Percentiles rank a stretch among this genome's conserved stretches.
phyloP scores from a whole-genome alignment of 2,329 filamentous ascomycete species.

The Cucurbitaria berberidis region DNA sequence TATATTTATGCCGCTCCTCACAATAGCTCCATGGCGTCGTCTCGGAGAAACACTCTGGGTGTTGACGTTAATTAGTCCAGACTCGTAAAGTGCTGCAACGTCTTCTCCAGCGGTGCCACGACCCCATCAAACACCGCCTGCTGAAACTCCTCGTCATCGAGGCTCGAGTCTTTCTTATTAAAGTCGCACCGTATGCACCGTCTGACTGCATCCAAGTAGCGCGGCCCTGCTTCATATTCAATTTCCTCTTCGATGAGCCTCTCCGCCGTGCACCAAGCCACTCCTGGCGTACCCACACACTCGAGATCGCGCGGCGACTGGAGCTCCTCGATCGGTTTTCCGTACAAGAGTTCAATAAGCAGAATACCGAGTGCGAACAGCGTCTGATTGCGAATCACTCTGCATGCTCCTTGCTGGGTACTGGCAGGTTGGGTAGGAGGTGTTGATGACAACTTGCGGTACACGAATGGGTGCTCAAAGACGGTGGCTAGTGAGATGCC shows the following conservation, averaged over 20 bases:
- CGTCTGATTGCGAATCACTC: conserved; percentile 35
- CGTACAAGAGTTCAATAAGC: conserved; percentile 45
- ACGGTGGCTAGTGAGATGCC: conserved; percentile 10
- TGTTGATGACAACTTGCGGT: conserved; percentile 4
- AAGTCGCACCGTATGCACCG: conserved; percentile 26
- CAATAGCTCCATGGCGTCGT: conserved; percentile 7
- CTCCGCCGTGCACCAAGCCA: conserved; percentile 20
- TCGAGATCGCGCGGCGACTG: conserved; percentile 12
- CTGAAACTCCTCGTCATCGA: conserved; percentile 22
- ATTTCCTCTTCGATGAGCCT: conserved; percentile 21
- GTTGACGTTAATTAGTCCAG: conserved; percentile 5
- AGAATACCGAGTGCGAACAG: conserved; percentile 43
- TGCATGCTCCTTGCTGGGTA: background rate
- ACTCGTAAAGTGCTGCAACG: conserved; percentile 15
- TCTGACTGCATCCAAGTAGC: conserved; percentile 22
- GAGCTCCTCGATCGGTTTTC: conserved; percentile 31
- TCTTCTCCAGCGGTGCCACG: conserved; percentile 22
- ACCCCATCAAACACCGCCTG: conserved; percentile 21
- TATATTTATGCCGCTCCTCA: conserved; percentile 13
- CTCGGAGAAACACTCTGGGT: conserved; percentile 8
- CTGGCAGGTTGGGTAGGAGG: background rate
- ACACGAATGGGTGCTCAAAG: conserved; percentile 28
- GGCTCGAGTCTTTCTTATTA: conserved; percentile 13
- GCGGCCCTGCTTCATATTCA: conserved; percentile 17
- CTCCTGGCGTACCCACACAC: conserved; percentile 17